These are phyloP conservation scores for Linaria vulgaris DNA, from an alignment of 257 asterid species.

Conservation along the genomic window DNA sequence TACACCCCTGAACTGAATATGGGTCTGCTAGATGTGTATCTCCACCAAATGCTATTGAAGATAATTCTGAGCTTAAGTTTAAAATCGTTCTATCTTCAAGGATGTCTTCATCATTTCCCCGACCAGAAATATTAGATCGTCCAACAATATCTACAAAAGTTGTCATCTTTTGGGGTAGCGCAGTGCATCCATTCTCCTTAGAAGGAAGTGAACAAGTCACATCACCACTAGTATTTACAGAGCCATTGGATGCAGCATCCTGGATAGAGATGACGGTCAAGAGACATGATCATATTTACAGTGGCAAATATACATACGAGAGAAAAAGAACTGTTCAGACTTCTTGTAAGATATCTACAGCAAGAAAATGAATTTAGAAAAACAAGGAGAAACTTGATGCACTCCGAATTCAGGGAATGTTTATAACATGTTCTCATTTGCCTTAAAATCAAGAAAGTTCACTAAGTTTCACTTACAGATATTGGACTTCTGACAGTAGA, in stretches of 20 bases:
- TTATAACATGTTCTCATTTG: neutral
- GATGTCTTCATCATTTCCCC: conserved; percentile 50
- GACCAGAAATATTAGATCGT: conserved; percentile 48
- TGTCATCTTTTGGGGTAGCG: conserved; percentile 51
- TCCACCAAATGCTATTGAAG: conserved; percentile 32
- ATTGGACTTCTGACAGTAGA: conserved; percentile 40
- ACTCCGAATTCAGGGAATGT: neutral
- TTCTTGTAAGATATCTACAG: too few relatives aligned
- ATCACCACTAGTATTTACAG: conserved; percentile 37
- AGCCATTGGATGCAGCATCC: conserved; percentile 44
- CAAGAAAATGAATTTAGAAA: neutral
- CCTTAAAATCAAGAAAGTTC: conserved; percentile 14
- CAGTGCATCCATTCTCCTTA: conserved; percentile 48
- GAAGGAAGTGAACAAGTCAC: conserved; percentile 26
- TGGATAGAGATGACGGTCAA: conserved; percentile 31
- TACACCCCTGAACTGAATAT: conserved; percentile 27
- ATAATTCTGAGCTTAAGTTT: conserved; percentile 37
- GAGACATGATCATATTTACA: neutral
- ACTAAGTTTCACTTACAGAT: conserved; percentile 45
- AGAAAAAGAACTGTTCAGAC: too few relatives aligned
- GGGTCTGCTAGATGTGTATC: conserved; percentile 31
- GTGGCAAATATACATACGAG: too few relatives aligned
- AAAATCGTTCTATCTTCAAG: conserved; percentile 32
- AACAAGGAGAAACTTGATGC: neutral
- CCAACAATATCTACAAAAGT: conserved; percentile 89